phyloP scores from a whole-genome alignment of 1,139 yeast species.

The Ashbya aceris region DNA sequence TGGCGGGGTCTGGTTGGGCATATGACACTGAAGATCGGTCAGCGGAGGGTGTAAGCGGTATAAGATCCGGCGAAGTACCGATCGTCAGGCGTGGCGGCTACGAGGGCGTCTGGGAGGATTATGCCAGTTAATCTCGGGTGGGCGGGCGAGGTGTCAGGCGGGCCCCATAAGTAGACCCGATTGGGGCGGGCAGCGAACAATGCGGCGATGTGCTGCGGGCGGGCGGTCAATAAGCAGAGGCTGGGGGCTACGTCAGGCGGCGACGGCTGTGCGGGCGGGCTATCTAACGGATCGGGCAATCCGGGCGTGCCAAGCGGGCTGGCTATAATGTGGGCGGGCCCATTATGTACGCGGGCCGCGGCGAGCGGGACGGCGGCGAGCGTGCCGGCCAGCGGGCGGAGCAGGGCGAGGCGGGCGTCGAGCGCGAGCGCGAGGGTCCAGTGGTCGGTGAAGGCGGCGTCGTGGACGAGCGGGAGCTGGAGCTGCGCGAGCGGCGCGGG shows the following conservation, averaged over 20 bases:
- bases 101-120: conserved; percentile 1
- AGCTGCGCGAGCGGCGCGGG: conserved; percentile 1
- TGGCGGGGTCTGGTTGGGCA: not conserved
- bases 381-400: too few species aligned
- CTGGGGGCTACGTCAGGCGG: too few species aligned
- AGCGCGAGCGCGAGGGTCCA: not conserved
- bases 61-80: conserved; percentile 1
- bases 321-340: too few species aligned
- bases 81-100: not conserved
- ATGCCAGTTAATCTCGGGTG: not conserved
- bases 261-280: too few species aligned
- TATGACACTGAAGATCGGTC: not conserved
- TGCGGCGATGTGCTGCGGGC: not conserved
- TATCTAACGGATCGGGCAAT: too few species aligned
- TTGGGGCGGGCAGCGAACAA: not conserved
- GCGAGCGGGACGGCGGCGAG: too few species aligned
- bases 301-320: too few species aligned
- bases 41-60: conserved; percentile 1
- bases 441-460: not conserved
- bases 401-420: not conserved
- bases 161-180: not conserved
- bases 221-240: not conserved
- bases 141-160: not conserved
- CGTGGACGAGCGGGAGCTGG: not conserved
- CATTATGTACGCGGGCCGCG: too few species aligned